Evolutionary conservation across 306 rosid genomes (phyloP), one percentile per base, ranked within the genome.

Genomic region (Malus fusca): DNA sequence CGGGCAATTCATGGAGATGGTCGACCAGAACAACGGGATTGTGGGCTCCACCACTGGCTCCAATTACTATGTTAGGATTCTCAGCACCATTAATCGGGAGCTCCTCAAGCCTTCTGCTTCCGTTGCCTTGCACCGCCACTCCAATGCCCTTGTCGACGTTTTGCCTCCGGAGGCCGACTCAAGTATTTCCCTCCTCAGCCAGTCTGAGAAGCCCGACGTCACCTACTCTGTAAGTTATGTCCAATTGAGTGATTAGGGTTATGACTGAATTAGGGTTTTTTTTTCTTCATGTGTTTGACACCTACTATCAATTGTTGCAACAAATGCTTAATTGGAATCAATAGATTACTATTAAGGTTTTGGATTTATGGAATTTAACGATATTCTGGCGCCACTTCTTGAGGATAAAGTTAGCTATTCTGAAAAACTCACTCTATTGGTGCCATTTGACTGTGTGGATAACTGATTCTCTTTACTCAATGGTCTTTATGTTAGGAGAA

Each of bases 1-100:
- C 2, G 99, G 99, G 17, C 99, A 95, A 89, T 95, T 95, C 80
- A 90, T 92, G 96, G 99, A 95, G 84, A 95, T 95, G 99, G 97
- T 95, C 3, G 99, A 95, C 71, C 88, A 86, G 84, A 92, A 95
- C 72, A 90, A 95, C 52, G 99, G 97, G 4, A 95, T 95, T 56
- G 99, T 95, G 4, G 99, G 99, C 35, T 95, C 99, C 23, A 95
- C 99, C 3, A 95, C 99, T 0, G 99, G 99, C 43, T 95, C 99
- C 22, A 95, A 95, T 76, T 95, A 95, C 81, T 95, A 95, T 35
- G 99, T 95, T 4, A 77, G 97, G 75, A 92, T 95, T 66, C 89
- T 95, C 59, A 95, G 99, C 43, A 95, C 99, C 25, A 95, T 95
- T 61, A 95, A 95, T 48, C 90, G 99, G 1, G 99, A 95, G 81